Conservation (phyloP, 768 basidiomycete species). For the Xerocomus brunneocitrinus region DNA sequence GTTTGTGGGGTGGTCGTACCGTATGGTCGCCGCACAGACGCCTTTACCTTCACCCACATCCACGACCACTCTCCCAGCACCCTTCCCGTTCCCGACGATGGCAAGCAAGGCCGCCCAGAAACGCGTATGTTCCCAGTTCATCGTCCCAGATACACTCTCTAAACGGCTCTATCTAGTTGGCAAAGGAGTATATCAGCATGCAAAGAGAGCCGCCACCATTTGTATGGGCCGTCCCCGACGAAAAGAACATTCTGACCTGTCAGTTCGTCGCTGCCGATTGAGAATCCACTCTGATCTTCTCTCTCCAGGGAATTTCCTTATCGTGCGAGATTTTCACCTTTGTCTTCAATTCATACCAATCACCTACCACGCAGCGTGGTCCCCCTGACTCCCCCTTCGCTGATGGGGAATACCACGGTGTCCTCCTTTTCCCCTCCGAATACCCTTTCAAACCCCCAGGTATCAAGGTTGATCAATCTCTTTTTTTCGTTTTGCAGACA, state of each 20-base stretch:
- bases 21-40: constrained; percentile 23
- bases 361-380: constrained; percentile 56
- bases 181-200: constrained; percentile 89
- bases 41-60: constrained; percentile 21
- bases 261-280: constrained; percentile 32
- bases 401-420: constrained; percentile 92
- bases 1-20: constrained; percentile 26
- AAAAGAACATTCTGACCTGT: constrained; percentile 97
- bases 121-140: constrained; percentile 47
- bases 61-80: constrained; percentile 7
- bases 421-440: constrained; percentile 88
- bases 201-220: constrained; percentile 93
- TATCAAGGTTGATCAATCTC: constrained; percentile 66
- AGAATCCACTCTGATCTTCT: constrained; percentile 9
- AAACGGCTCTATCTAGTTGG: constrained; percentile 44
- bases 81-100: constrained; percentile 39
- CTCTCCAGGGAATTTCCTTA: constrained; percentile 86
- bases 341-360: constrained; percentile 5
- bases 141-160: constrained; percentile 8
- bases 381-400: constrained; percentile 89
- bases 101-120: constrained; percentile 85
- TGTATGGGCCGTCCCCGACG: constrained; percentile 92
- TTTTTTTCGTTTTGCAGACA: neutral
- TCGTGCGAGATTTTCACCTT: constrained; percentile 48
- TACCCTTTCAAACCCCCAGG: constrained; percentile 97